These are phyloP conservation scores for Dalbergia cochinchinensis DNA, from an alignment of 306 rosid species.

Conservation along the genomic window DNA sequence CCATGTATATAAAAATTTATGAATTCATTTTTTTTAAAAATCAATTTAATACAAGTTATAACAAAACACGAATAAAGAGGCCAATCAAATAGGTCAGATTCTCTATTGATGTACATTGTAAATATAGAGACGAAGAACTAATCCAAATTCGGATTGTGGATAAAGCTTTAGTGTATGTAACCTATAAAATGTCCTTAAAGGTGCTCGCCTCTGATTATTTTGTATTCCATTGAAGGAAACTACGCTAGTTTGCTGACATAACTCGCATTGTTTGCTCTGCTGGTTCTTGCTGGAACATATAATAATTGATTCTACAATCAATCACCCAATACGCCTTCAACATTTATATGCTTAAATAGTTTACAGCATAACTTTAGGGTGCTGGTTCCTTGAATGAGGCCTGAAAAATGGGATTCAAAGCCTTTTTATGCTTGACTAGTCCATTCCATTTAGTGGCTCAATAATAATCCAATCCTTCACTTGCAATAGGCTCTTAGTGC, in stretches of 20 bases:
- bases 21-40: no score
- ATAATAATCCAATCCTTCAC: constrained; percentile 36
- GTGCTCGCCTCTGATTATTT: constrained; percentile 17
- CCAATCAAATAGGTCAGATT: not conserved
- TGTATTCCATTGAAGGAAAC: constrained; percentile 38
- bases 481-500: constrained; percentile 38
- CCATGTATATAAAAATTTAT: no score
- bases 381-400: constrained; percentile 59
- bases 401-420: constrained; percentile 65
- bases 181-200: not conserved
- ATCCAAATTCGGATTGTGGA: constrained; percentile 8
- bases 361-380: constrained; percentile 59
- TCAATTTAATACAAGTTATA: not conserved
- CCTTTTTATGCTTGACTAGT: constrained; percentile 55
- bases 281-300: constrained; percentile 63
- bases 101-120: not conserved
- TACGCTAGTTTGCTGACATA: constrained; percentile 44
- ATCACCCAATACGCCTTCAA: constrained; percentile 36
- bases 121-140: not conserved
- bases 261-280: constrained; percentile 49
- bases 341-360: constrained; percentile 44
- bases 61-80: not conserved
- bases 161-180: not conserved
- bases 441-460: constrained; percentile 64
- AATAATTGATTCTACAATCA: constrained; percentile 45